A percentile compares a stretch with the other conserved stretches of the same genome.
These are phyloP conservation scores for Exserohilum turcica DNA, from an alignment of 2,329 filamentous ascomycete genomes.

Conservation along the genomic window DNA sequence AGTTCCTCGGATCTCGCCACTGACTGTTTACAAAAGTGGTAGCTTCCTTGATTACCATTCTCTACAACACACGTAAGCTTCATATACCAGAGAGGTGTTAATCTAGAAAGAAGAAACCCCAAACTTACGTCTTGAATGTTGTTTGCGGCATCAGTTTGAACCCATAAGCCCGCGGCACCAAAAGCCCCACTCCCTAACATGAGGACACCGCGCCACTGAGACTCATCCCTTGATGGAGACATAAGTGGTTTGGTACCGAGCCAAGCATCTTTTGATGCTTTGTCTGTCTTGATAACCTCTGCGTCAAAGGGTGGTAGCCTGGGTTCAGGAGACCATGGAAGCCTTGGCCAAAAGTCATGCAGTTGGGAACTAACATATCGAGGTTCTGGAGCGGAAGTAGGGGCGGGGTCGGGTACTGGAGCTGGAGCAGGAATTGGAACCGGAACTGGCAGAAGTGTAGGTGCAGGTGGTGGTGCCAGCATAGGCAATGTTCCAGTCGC, in stretches of 20 bases:
- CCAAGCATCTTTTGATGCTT: neutral
- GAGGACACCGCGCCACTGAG: neutral
- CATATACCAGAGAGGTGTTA: neutral
- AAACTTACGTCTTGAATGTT: neutral
- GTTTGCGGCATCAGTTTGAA: neutral
- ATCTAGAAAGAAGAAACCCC: neutral
- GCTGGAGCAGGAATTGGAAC: too few species aligned
- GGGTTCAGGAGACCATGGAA: neutral
- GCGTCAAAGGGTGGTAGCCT: neutral
- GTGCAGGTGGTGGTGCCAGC: neutral
- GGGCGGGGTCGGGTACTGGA: neutral
- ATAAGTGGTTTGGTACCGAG: neutral
- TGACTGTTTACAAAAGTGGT: neutral
- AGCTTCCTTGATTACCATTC: conserved; percentile 15
- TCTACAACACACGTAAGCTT: conserved; percentile 1
- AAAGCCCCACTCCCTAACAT: neutral
- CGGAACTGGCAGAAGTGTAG: neutral
- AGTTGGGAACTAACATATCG: neutral
- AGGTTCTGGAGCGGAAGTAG: neutral
- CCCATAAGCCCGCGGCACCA: neutral
- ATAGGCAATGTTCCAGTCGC: neutral
- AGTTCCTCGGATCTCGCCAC: conserved; percentile 9
- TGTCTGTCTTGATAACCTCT: neutral
- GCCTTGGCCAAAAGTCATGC: conserved; percentile 3
- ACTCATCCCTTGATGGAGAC: neutral